Conservation (phyloP, 495 filamentous ascomycete species). For the Cairneyella variabilis region DNA sequence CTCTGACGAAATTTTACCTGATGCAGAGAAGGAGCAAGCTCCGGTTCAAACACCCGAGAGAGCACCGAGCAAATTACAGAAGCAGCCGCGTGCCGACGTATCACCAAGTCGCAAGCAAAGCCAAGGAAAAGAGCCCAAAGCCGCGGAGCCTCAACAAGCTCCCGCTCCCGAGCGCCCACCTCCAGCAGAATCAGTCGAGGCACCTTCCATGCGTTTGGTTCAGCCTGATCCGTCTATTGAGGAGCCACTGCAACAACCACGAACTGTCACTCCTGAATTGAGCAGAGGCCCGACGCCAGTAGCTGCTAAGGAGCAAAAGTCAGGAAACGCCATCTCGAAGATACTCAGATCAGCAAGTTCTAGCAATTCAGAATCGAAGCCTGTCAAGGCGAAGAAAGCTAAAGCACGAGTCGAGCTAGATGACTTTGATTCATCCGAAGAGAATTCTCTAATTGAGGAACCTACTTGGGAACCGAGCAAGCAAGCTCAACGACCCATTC, state of each 20-base stretch:
- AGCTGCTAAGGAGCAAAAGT: constrained; percentile 20
- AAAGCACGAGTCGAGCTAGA: constrained; percentile 44
- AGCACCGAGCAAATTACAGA: constrained; percentile 71
- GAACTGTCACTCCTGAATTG: constrained; percentile 22
- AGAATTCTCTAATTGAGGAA: constrained; percentile 33
- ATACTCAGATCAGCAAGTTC: constrained; percentile 28
- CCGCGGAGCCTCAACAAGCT: constrained; percentile 31
- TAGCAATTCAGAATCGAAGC: constrained; percentile 37
- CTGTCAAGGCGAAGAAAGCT: constrained; percentile 48
- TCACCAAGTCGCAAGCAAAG: constrained; percentile 46
- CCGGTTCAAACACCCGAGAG: constrained; percentile 41
- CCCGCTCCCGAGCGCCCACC: constrained; percentile 22
- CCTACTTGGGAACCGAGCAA: constrained; percentile 23
- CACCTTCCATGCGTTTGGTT: constrained; percentile 56
- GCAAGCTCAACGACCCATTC: constrained; percentile 24
- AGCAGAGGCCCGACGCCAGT: constrained; percentile 11
- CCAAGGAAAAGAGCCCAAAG: constrained; percentile 28
- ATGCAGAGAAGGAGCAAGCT: constrained; percentile 24
- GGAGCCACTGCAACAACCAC: constrained; percentile 29
- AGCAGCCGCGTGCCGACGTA: constrained; percentile 53
- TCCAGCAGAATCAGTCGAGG: constrained; percentile 36
- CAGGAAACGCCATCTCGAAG: constrained; percentile 29
- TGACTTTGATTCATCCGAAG: constrained; percentile 43
- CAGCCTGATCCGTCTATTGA: constrained; percentile 40
- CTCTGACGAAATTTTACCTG: constrained; percentile 19